Percentiles rank a stretch among this genome's conserved stretches.
These are phyloP conservation scores for Calamus simplicifolius DNA, from an alignment of 176 grass and related monocot species.

Conservation along the genomic window DNA sequence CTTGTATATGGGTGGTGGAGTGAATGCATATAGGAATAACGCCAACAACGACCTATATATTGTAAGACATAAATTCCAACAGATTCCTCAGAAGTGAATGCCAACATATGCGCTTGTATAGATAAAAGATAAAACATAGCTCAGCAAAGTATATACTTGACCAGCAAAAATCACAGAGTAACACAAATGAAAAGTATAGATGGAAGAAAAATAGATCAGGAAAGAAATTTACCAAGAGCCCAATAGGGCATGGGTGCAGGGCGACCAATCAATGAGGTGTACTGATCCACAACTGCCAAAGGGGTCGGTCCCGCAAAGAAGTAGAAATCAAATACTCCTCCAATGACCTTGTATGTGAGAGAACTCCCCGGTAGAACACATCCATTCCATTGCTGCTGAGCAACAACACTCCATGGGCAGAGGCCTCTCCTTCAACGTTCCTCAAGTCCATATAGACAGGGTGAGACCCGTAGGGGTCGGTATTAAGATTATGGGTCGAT, in stretches of 20 bases:
- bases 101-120: no score
- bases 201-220: background rate
- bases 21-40: no score
- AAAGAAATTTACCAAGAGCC: constrained; percentile 55
- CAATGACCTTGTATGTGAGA: constrained; percentile 83
- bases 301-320: constrained; percentile 74
- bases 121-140: no score
- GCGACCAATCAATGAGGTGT: constrained; percentile 66
- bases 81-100: no score
- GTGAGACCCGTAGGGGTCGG: constrained; percentile 88
- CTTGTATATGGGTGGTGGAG: no score
- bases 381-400: constrained; percentile 98
- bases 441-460: constrained; percentile 87
- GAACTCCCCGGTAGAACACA: constrained; percentile 60
- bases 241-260: constrained; percentile 88
- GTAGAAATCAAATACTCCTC: constrained; percentile 84
- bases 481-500: constrained; percentile 79
- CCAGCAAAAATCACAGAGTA: no score
- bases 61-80: no score
- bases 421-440: constrained; percentile 30
- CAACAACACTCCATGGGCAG: constrained; percentile 74
- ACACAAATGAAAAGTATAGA: no score
- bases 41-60: no score
- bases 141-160: no score
- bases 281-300: constrained; percentile 72